Percentiles rank a stretch among this genome's conserved stretches.
These are phyloP conservation scores for Ustilago loliicola DNA, from an alignment of 1,284 basidiomycete genomes.

Conservation along the genomic window DNA sequence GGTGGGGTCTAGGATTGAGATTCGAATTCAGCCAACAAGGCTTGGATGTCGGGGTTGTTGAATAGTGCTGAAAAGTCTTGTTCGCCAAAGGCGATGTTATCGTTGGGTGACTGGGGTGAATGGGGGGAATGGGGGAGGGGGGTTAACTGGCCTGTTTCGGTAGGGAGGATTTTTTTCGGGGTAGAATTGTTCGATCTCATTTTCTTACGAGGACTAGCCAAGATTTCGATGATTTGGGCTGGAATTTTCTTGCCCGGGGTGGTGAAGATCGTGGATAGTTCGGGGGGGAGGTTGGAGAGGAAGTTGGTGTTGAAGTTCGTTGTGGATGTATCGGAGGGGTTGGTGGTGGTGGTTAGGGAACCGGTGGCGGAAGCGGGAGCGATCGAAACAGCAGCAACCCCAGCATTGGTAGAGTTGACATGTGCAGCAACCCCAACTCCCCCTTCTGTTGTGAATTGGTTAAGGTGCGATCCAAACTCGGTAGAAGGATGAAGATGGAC, in stretches of 20 bases:
- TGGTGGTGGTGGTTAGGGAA: not conserved
- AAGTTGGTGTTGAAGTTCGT: conserved; percentile 15
- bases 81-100: not conserved
- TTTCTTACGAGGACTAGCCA: conserved; percentile 29
- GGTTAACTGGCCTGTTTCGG: too few relatives aligned
- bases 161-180: conserved; percentile 1
- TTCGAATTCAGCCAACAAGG: conserved; percentile 43
- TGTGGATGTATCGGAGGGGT: not conserved
- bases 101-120: too few relatives aligned
- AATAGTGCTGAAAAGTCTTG: conserved; percentile 38
- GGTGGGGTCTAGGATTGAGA: not conserved
- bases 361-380: not conserved
- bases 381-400: conserved; percentile 26
- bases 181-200: too few relatives aligned
- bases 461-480: conserved; percentile 54
- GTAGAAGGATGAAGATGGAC: conserved; percentile 60
- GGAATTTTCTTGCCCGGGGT: conserved; percentile 37
- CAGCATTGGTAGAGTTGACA: conserved; percentile 20
- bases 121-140: too few relatives aligned
- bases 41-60: conserved; percentile 51
- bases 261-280: conserved; percentile 29
- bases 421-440: conserved; percentile 62
- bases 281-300: conserved; percentile 28
- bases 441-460: conserved; percentile 54
- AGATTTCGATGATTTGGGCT: conserved; percentile 40